Conservation (phyloP, 1,284 basidiomycete genomes). For the Heterobasidion occidentale region DNA sequence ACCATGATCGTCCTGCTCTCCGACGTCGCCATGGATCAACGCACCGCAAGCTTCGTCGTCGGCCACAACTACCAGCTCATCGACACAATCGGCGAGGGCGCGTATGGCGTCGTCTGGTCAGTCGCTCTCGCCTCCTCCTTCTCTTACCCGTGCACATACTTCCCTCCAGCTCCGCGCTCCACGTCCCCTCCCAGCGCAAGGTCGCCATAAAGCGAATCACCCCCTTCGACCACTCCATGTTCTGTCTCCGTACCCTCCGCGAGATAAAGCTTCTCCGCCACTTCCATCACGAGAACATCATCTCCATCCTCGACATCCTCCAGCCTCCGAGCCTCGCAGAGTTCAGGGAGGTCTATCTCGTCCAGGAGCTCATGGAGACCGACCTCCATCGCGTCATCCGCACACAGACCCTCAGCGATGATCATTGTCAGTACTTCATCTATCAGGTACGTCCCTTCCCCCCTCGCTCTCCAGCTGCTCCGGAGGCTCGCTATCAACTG, state of each 20-base stretch:
- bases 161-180: slow-evolving; percentile 52
- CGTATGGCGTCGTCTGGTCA: slow-evolving; percentile 69
- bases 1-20: too few relatives aligned
- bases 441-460: slow-evolving; percentile 65
- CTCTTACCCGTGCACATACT: slow-evolving; percentile 2
- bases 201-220: slow-evolving; percentile 80
- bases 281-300: slow-evolving; percentile 77
- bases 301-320: slow-evolving; percentile 79
- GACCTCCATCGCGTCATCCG: slow-evolving; percentile 85
- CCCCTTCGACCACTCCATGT: slow-evolving; percentile 86
- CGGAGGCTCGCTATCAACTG: not conserved
- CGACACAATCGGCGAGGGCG: slow-evolving; percentile 82
- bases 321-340: slow-evolving; percentile 49
- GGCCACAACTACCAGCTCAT: slow-evolving; percentile 61
- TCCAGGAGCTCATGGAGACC: slow-evolving; percentile 89
- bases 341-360: slow-evolving; percentile 79
- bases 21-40: not conserved
- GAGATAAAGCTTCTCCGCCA: slow-evolving; percentile 83
- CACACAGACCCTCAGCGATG: slow-evolving; percentile 78
- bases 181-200: slow-evolving; percentile 53
- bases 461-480: not conserved
- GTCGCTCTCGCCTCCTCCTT: slow-evolving; percentile 10
- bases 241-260: slow-evolving; percentile 78
- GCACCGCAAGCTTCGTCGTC: slow-evolving; percentile 41
- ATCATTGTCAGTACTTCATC: slow-evolving; percentile 93